These are phyloP conservation scores for Pyrenopolyporus hunteri DNA, from an alignment of 495 filamentous ascomycete genomes.

Conservation along the genomic window DNA sequence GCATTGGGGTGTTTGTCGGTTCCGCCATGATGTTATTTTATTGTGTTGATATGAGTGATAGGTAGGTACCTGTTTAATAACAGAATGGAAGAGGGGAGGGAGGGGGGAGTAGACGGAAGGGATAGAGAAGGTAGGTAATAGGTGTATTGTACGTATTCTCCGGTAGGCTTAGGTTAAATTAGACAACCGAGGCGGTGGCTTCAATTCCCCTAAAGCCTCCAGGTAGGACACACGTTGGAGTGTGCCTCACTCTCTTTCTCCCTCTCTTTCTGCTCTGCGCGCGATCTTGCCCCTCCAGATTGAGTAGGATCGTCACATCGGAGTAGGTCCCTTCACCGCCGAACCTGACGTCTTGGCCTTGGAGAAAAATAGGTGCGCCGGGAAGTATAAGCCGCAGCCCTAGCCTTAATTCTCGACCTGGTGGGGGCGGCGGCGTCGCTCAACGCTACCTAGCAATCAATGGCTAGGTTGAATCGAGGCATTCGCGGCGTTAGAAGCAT, in stretches of 20 bases:
- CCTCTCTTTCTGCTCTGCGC: too few relatives aligned
- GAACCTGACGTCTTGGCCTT: slow-evolving; percentile 34
- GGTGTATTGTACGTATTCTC: background rate
- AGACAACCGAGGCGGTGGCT: slow-evolving; percentile 15
- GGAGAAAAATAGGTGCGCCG: slow-evolving; percentile 10
- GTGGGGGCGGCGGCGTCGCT: slow-evolving; percentile 25
- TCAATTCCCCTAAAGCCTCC: slow-evolving; percentile 3
- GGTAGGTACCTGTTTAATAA: background rate
- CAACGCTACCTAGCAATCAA: slow-evolving; percentile 37
- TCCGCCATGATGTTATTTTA: slow-evolving; percentile 48
- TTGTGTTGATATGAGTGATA: background rate
- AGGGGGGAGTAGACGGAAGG: background rate
- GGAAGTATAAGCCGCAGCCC: slow-evolving; percentile 33
- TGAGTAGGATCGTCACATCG: slow-evolving; percentile 37
- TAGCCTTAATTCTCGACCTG: slow-evolving; percentile 29
- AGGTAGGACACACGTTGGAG: slow-evolving; percentile 26
- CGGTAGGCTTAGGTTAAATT: background rate
- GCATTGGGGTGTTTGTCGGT: slow-evolving; percentile 56
- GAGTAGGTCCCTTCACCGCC: slow-evolving; percentile 36
- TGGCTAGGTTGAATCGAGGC: slow-evolving; percentile 29
- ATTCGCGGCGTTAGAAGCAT: too few relatives aligned
- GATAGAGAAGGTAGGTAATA: background rate
- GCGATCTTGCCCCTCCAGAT: slow-evolving; percentile 26
- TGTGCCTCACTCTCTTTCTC: too few relatives aligned
- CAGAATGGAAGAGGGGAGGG: background rate